A percentile compares a stretch with the other conserved stretches of the same genome.
phyloP scores from a whole-genome alignment of 305 asterid species.

The Striga hermonthica region DNA sequence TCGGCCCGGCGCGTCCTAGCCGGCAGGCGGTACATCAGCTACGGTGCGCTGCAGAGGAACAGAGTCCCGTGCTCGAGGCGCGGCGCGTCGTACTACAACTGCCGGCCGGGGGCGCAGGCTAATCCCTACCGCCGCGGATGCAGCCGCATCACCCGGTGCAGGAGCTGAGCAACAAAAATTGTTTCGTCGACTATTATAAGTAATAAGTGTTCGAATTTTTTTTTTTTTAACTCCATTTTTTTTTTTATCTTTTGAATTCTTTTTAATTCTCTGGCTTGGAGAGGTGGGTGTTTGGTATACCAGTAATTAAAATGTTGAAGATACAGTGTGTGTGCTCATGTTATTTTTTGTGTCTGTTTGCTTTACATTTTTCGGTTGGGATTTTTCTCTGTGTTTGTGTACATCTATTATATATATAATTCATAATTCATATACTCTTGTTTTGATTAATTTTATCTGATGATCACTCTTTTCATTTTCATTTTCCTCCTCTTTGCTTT shows the following conservation, averaged over 20 bases:
- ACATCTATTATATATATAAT: neutral
- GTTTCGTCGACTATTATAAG: constrained; percentile 11
- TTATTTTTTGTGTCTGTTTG: constrained; percentile 19
- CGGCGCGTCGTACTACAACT: constrained; percentile 87
- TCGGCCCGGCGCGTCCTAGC: constrained; percentile 59
- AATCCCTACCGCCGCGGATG: constrained; percentile 82
- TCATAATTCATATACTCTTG: neutral
- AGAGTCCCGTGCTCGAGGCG: constrained; percentile 73
- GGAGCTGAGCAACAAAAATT: constrained; percentile 40
- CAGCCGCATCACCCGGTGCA: constrained; percentile 77
- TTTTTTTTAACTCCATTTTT: neutral
- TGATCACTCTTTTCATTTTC: neutral
- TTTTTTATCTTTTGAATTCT: neutral
- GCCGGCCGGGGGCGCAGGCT: constrained; percentile 73
- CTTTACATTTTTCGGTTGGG: neutral
- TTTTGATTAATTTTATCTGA: neutral
- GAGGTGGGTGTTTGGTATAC: constrained; percentile 30
- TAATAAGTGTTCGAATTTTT: constrained; percentile 4
- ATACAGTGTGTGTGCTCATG: constrained; percentile 20
- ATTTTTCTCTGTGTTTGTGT: neutral
- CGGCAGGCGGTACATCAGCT: constrained; percentile 63
- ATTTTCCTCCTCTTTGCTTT: too few relatives aligned
- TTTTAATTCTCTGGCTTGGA: neutral
- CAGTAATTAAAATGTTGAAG: constrained; percentile 29
- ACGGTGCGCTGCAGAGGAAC: constrained; percentile 69